A percentile compares a stretch with the other conserved stretches of the same genome.
Evolutionary conservation across 208 protist genomes (phyloP).

Genomic region (Leishmania turanica): DNA sequence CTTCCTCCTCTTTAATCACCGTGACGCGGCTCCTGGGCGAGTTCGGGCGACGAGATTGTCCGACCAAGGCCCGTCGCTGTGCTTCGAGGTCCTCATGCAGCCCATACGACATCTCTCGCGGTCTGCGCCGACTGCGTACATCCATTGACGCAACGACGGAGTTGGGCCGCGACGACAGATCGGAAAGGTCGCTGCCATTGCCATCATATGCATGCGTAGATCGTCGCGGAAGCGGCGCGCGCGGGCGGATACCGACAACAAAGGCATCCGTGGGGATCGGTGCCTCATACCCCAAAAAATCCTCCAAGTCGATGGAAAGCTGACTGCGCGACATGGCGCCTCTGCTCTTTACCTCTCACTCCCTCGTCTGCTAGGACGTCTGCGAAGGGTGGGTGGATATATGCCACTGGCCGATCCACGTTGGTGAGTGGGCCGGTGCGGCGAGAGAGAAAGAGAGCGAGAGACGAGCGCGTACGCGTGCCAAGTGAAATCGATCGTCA

Average conservation of each 20-base stretch:
- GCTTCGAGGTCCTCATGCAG: not conserved
- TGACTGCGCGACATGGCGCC: slow-evolving; percentile 20
- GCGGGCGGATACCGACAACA: slow-evolving; percentile 10
- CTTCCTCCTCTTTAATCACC: not conserved
- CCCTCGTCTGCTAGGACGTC: not conserved
- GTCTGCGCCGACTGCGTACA: slow-evolving; percentile 13
- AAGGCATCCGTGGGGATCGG: slow-evolving; percentile 12
- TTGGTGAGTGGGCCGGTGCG: not conserved
- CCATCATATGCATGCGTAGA: not conserved
- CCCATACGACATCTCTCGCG: slow-evolving; percentile 1
- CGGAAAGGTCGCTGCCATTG: not conserved
- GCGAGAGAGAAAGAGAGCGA: not conserved
- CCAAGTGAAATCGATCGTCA: not conserved
- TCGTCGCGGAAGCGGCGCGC: slow-evolving; percentile 10
- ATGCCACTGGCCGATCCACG: not conserved
- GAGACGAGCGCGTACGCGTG: not conserved
- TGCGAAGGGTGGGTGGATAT: not conserved
- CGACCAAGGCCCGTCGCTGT: slow-evolving; percentile 15
- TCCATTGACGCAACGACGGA: slow-evolving; percentile 1
- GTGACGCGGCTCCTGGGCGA: not conserved
- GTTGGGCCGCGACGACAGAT: not conserved
- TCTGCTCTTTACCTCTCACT: not conserved
- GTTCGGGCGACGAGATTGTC: not conserved
- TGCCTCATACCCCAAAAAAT: slow-evolving; percentile 12
- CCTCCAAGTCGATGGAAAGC: slow-evolving; percentile 21